phyloP scores from a whole-genome alignment of 2,329 filamentous ascomycete species.

The Pseudogymnoascus destructans region DNA sequence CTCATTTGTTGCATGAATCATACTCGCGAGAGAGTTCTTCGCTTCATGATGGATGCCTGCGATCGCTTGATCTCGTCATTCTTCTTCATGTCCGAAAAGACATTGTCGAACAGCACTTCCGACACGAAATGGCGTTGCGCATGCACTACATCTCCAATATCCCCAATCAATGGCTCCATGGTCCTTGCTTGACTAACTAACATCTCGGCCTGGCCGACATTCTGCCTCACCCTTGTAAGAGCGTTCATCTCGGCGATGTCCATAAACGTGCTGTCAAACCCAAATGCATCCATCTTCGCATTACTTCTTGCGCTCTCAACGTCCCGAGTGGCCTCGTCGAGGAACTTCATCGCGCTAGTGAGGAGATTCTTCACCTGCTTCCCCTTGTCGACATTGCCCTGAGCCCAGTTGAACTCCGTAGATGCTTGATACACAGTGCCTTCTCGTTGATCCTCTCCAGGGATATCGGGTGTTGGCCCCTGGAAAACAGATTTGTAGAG shows the following conservation, averaged over 20 bases:
- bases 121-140: constrained; percentile 34
- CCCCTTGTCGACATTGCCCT: constrained; percentile 30
- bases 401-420: constrained; percentile 29
- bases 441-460: constrained; percentile 40
- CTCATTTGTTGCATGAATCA: constrained; percentile 25
- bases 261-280: constrained; percentile 32
- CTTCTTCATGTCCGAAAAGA: constrained; percentile 39
- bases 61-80: constrained; percentile 38
- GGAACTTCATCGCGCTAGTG: constrained; percentile 27
- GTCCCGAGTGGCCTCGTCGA: constrained; percentile 27
- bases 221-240: constrained; percentile 35
- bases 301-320: constrained; percentile 32
- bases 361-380: constrained; percentile 31
- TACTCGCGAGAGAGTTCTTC: constrained; percentile 23
- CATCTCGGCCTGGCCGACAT: constrained; percentile 30
- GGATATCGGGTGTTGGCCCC: constrained; percentile 38
- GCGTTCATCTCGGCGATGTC: constrained; percentile 42
- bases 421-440: constrained; percentile 26
- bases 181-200: constrained; percentile 30
- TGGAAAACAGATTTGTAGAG: constrained; percentile 42
- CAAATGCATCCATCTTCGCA: constrained; percentile 36
- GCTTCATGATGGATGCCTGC: constrained; percentile 28
- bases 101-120: constrained; percentile 43
- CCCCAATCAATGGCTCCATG: constrained; percentile 28
- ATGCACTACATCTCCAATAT: constrained; percentile 31